Conservation (phyloP, 2,329 filamentous ascomycete genomes). For the Aspergillus flavus region DNA sequence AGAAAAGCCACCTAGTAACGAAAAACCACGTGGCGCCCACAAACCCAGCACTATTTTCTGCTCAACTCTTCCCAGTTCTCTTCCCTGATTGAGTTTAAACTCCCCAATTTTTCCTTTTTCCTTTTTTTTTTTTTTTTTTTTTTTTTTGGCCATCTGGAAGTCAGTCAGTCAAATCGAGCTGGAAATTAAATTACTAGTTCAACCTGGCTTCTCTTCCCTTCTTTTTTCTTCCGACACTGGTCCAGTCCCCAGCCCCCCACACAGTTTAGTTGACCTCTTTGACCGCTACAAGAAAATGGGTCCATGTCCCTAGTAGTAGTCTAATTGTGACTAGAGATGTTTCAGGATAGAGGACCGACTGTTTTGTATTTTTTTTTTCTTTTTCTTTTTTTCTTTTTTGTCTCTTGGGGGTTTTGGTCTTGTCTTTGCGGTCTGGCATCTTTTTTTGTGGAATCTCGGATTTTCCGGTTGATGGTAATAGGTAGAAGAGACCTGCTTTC, state of each 20-base stretch:
- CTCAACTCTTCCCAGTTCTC: neutral
- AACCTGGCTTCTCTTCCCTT: neutral
- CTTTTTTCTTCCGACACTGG: neutral
- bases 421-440: neutral
- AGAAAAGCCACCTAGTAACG: neutral
- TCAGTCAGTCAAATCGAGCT: too few species aligned
- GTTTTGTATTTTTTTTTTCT: neutral
- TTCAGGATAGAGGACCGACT: neutral
- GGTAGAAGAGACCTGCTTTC: neutral
- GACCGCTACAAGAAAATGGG: conserved; percentile 1
- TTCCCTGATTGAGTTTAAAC: neutral
- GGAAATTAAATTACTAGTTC: too few species aligned
- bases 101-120: neutral
- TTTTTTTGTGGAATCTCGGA: neutral
- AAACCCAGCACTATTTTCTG: neutral
- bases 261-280: neutral
- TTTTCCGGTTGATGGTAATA: too few species aligned
- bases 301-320: neutral
- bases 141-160: neutral
- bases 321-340: conserved; percentile 4
- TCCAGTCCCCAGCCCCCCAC: neutral
- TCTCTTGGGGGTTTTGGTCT: too few species aligned
- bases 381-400: neutral
- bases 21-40: conserved; percentile 8
- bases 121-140: neutral